These are phyloP conservation scores for Penicillium sp. DNA, from an alignment of 2,329 filamentous ascomycete genomes.

Conservation along the genomic window DNA sequence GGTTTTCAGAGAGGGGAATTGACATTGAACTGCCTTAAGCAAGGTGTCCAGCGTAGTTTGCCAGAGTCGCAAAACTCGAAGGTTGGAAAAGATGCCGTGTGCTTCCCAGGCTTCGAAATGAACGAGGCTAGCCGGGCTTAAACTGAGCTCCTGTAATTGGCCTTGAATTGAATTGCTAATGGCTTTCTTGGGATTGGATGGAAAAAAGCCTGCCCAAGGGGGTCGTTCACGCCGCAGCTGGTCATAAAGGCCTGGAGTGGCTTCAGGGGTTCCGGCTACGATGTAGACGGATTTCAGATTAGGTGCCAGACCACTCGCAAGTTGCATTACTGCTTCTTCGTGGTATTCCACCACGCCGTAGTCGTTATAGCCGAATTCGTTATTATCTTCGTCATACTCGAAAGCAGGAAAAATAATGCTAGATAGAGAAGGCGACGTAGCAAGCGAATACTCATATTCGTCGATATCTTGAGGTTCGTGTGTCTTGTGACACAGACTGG, in stretches of 20 bases:
- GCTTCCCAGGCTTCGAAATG: not conserved
- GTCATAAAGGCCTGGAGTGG: not conserved
- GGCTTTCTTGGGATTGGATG: not conserved
- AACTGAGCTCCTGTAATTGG: not conserved
- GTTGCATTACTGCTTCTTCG: not conserved
- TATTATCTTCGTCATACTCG: not conserved
- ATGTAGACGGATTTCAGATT: not conserved
- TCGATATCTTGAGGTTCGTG: not conserved
- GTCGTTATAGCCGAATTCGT: not conserved
- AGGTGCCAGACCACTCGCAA: not conserved
- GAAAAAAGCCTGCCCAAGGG: not conserved
- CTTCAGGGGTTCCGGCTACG: too few species aligned
- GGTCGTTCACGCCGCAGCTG: not conserved
- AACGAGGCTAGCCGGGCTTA: not conserved
- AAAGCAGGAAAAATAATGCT: not conserved
- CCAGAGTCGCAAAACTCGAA: not conserved
- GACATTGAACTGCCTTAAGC: not conserved
- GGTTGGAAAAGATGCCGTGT: not conserved
- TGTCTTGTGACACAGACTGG: not conserved
- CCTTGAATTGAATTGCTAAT: not conserved
- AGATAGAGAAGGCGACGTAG: not conserved
- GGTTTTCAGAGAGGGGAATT: not conserved
- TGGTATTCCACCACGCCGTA: not conserved
- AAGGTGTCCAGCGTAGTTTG: not conserved
- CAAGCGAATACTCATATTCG: not conserved